A percentile compares a stretch with the other conserved stretches of the same genome.
Conservation (phyloP, 345 rosid species). For the Bruguiera parviflora region DNA sequence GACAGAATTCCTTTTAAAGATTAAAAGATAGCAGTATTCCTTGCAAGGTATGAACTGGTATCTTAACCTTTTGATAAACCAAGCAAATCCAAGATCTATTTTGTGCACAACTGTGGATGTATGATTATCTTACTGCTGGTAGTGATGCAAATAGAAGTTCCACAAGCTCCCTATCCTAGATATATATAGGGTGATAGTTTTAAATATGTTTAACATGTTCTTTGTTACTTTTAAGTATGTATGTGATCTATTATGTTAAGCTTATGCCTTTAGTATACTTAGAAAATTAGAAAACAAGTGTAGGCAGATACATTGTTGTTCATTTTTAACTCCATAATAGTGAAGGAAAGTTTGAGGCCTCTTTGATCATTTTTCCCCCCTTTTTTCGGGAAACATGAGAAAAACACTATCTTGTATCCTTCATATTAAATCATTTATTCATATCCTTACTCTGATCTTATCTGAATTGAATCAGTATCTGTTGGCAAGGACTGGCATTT, state of each 20-base stretch:
- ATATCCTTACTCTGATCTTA: neutral
- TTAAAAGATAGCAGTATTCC: too few species aligned
- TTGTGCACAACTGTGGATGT: neutral
- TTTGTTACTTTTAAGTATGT: neutral
- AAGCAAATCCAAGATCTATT: neutral
- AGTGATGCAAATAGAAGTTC: neutral
- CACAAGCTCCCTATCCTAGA: neutral
- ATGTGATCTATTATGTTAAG: neutral
- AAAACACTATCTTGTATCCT: too few species aligned
- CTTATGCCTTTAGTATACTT: neutral
- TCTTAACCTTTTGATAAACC: too few species aligned
- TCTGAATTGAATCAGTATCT: neutral
- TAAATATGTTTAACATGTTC: neutral
- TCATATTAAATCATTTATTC: too few species aligned
- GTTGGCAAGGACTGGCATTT: slow-evolving; percentile 35
- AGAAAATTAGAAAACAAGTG: neutral
- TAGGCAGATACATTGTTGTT: neutral
- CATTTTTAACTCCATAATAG: neutral
- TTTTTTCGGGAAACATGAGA: neutral
- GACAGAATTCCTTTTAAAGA: too few species aligned
- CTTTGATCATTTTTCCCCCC: neutral
- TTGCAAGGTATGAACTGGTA: too few species aligned
- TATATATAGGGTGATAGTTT: neutral
- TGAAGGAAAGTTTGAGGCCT: neutral
- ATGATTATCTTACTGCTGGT: neutral